Conservation (phyloP, 2,329 filamentous ascomycete species). For the Diplodia scrobiculata region DNA sequence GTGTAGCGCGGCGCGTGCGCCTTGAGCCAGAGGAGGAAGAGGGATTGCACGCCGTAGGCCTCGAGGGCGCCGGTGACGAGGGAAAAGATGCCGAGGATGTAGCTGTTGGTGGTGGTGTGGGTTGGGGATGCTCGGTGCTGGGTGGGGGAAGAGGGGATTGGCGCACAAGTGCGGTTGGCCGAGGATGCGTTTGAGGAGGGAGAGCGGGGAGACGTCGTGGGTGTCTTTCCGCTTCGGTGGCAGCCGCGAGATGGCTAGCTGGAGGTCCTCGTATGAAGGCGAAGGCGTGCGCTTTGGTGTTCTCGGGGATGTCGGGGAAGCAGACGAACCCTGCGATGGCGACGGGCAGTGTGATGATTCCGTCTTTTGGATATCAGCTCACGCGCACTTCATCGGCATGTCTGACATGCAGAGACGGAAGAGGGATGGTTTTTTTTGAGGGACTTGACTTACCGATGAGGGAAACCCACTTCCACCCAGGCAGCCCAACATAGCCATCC, state of each 20-base stretch:
- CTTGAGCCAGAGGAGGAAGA: conserved; percentile 41
- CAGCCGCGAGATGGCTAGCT: conserved; percentile 36
- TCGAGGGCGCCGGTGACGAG: conserved; percentile 43
- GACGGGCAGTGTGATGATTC: conserved; percentile 39
- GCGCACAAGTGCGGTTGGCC: conserved; percentile 4
- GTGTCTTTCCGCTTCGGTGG: conserved; percentile 36
- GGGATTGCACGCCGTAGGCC: conserved; percentile 35
- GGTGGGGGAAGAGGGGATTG: too few relatives aligned
- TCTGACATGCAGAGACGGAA: too few relatives aligned
- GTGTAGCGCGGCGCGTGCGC: conserved; percentile 49
- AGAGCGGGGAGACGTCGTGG: conserved; percentile 36
- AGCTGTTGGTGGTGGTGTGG: conserved; percentile 38
- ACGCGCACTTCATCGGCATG: background rate
- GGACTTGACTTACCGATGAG: conserved; percentile 34
- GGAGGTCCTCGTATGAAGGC: conserved; percentile 37
- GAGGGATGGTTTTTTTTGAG: too few relatives aligned
- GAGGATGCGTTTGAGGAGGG: conserved; percentile 35
- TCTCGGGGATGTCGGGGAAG: conserved; percentile 39
- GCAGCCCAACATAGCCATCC: conserved; percentile 33
- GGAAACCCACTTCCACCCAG: conserved; percentile 40
- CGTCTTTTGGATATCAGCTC: conserved; percentile 34
- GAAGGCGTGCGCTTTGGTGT: conserved; percentile 32
- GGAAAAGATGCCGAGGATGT: conserved; percentile 47
- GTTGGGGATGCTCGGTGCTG: background rate
- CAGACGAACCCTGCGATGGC: conserved; percentile 38